Base-by-base conservation (phyloP, 352 stramenopile genomes). In the Pythium sukuiense region DNA sequence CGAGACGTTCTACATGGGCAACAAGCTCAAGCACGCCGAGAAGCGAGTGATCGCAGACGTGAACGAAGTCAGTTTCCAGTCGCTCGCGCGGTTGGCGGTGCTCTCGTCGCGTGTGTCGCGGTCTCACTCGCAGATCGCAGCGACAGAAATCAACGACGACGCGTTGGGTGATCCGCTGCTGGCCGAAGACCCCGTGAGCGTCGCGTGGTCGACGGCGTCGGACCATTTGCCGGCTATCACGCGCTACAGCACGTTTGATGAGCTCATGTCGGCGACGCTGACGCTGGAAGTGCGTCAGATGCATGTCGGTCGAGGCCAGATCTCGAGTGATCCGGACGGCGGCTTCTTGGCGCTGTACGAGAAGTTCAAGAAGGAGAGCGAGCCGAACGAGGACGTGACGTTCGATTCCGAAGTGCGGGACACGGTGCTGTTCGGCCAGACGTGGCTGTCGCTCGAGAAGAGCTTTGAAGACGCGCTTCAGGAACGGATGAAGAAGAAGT, bases 391-490 rank as follows among this genome's bases (percentile, higher is more conserved):
- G 3, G 83, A 91, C 66, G 64, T 76, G 6, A 61, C 76, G n/a
- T 90, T 96, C 33, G 85, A 95, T 59, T 76, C 90, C 2, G 88
- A 96, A 49, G 83, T 96, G 24, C 79, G 77, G n/a, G 93, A 96
- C 67, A 95, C 88, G 3, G 73, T 92, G 18, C 61, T 96, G 30
- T 96, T 95, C 65, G 88, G 88, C 0, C 88, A 96, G 70, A 95
- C 86, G 27, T 96, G 88, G 88, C 67, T 96, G 9, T 95, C 88
- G 45, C 65, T 95, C 33, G 88, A 96, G 65, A 96, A 96, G 62
- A 89, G 87, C 41, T 96, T 94, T 65, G 88, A 96, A 79, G 88
- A 96, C 65, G 88, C 87, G 0, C 71, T 96, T 2, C 88, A 95
- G 64, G 88, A 96, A 58, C 79, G 87, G 37, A 86, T 95, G 58